Evolutionary conservation across 805 yeast species (phyloP).

Genomic region (Cyberlindnera nakhonratchasimensis): DNA sequence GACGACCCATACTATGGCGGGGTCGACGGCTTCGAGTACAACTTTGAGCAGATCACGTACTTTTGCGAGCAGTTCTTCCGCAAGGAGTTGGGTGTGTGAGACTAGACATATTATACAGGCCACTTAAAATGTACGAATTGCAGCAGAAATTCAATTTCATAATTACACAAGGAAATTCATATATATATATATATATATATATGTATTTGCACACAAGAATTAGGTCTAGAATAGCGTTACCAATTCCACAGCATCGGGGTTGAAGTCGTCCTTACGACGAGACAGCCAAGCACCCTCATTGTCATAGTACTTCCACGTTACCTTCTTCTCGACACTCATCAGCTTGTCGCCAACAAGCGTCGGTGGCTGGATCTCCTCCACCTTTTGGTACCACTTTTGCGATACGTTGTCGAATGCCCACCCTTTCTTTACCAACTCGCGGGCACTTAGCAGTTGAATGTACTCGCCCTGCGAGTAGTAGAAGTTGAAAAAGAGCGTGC

Average conservation of each 20-base stretch:
- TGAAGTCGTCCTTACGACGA: conserved; percentile 57
- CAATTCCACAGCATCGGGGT: conserved; percentile 28
- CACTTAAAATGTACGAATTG: too few relatives aligned
- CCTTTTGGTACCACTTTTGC: conserved; percentile 78
- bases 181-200: neutral
- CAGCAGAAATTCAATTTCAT: too few relatives aligned
- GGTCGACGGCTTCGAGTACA: conserved; percentile 71
- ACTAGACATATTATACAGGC: too few relatives aligned
- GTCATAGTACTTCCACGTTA: conserved; percentile 78
- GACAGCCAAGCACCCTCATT: conserved; percentile 68
- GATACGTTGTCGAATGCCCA: conserved; percentile 77
- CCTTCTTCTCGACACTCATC: conserved; percentile 40
- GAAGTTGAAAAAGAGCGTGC: conserved; percentile 88
- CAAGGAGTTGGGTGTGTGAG: conserved; percentile 36
- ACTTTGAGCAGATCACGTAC: conserved; percentile 69
- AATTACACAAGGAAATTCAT: neutral
- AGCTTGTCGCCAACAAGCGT: conserved; percentile 25
- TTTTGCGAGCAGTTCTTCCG: conserved; percentile 70
- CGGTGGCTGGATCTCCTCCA: conserved; percentile 38
- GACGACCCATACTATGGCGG: conserved; percentile 96
- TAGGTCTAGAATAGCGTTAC: conserved; percentile 12
- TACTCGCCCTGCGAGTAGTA: conserved; percentile 75
- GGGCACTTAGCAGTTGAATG: conserved; percentile 73
- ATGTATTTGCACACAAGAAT: too few relatives aligned
- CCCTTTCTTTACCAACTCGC: conserved; percentile 72